phyloP scores from a whole-genome alignment of 495 filamentous ascomycete genomes.

The Aspergillus nanangensis region DNA sequence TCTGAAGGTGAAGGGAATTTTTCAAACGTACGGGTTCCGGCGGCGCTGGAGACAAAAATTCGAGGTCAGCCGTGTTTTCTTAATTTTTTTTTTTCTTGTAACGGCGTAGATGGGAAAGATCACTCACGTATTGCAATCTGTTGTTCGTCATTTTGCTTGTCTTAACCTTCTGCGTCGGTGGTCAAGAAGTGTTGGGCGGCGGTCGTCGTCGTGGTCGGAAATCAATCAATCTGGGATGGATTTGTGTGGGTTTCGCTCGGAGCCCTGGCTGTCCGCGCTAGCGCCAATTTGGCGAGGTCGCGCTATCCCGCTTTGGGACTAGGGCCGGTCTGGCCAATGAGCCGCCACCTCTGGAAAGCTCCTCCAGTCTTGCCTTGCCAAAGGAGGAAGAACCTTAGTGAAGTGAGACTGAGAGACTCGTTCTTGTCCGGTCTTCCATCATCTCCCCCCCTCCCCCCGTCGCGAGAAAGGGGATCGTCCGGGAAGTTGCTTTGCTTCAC shows the following conservation, averaged over 20 bases:
- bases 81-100: constrained; percentile 13
- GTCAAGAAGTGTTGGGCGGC: constrained; percentile 39
- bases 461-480: constrained; percentile 54
- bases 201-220: constrained; percentile 54
- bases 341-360: constrained; percentile 35
- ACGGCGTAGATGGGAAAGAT: neutral
- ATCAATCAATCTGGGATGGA: constrained; percentile 32
- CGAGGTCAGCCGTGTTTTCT: too few relatives aligned
- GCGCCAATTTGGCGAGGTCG: constrained; percentile 44
- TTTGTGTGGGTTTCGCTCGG: constrained; percentile 49
- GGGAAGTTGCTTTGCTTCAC: constrained; percentile 49
- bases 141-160: constrained; percentile 62
- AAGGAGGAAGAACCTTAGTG: constrained; percentile 22
- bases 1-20: constrained; percentile 15
- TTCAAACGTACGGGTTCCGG: constrained; percentile 78
- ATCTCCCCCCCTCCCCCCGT: too few relatives aligned
- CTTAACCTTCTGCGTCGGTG: constrained; percentile 38
- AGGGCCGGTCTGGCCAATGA: constrained; percentile 21
- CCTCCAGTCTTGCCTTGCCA: constrained; percentile 20
- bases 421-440: constrained; percentile 28
- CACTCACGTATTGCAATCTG: constrained; percentile 71
- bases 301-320: constrained; percentile 31
- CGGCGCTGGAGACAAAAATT: constrained; percentile 54
- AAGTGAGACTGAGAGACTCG: too few relatives aligned
- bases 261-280: constrained; percentile 35